These are phyloP conservation scores for Acacia pycnantha DNA, from an alignment of 331 rosid genomes.

Conservation along the genomic window DNA sequence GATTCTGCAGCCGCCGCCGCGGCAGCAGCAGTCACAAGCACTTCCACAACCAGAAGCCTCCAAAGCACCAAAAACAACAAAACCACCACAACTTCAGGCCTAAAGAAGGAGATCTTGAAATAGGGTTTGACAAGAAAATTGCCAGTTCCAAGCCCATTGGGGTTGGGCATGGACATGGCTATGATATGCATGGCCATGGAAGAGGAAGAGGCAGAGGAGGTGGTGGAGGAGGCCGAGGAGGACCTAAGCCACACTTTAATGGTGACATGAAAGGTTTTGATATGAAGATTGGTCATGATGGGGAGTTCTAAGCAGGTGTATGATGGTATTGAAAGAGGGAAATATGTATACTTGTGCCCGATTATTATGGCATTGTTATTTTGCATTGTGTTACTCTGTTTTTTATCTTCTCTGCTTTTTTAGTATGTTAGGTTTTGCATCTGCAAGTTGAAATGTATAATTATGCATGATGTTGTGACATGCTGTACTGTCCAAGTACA, in stretches of 20 bases:
- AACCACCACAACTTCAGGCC: slow-evolving; percentile 37
- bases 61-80: slow-evolving; percentile 35
- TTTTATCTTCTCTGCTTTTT: slow-evolving; percentile 18
- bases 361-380: slow-evolving; percentile 17
- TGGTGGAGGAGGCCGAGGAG: slow-evolving; percentile 43
- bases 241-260: slow-evolving; percentile 35
- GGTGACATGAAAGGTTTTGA: slow-evolving; percentile 40
- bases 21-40: neutral
- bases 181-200: neutral
- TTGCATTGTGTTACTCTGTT: neutral
- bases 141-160: slow-evolving; percentile 32
- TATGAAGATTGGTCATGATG: slow-evolving; percentile 39
- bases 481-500: neutral
- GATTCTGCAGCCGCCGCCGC: slow-evolving; percentile 62
- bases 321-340: slow-evolving; percentile 21
- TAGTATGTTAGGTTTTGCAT: slow-evolving; percentile 26
- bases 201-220: slow-evolving; percentile 45
- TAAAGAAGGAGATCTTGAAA: slow-evolving; percentile 59
- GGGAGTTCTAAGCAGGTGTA: slow-evolving; percentile 39
- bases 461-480: slow-evolving; percentile 15
- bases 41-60: slow-evolving; percentile 35
- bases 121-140: slow-evolving; percentile 56
- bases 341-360: slow-evolving; percentile 6
- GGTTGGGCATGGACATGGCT: slow-evolving; percentile 5
- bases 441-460: slow-evolving; percentile 41